Evolutionary conservation across 805 yeast species (phyloP).

Genomic region (Sugiyamaella marilandica): DNA sequence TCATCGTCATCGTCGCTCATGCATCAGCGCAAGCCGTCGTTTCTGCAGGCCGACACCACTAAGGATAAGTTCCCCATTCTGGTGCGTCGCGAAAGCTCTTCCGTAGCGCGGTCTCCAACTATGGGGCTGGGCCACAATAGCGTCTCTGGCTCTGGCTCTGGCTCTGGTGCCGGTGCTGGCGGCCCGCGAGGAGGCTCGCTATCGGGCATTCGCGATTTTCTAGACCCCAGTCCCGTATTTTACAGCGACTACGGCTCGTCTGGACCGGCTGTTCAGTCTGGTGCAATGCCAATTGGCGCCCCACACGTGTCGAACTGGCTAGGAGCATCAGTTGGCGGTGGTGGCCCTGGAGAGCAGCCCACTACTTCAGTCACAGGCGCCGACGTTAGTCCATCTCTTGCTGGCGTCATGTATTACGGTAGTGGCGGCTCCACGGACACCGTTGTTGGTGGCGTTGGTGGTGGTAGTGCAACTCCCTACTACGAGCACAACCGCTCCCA

Average conservation of each 20-base stretch:
- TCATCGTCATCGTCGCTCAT: not conserved
- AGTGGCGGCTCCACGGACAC: not conserved
- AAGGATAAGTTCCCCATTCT: constrained; percentile 33
- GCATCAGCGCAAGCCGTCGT: constrained; percentile 14
- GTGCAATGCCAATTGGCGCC: no score
- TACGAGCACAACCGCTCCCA: no score
- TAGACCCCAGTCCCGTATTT: constrained; percentile 1
- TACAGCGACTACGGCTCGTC: not conserved
- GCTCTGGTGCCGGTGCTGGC: no score
- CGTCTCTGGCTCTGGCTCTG: not conserved
- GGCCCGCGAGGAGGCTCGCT: not conserved
- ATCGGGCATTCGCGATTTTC: constrained; percentile 3
- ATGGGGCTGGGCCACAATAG: not conserved
- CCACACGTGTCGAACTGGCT: not conserved
- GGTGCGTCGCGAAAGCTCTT: constrained; percentile 28
- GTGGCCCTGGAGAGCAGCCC: no score
- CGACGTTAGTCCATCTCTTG: not conserved
- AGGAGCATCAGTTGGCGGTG: not conserved
- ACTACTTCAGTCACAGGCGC: no score
- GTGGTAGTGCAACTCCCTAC: not conserved
- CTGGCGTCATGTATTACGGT: constrained; percentile 2
- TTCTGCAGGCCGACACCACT: constrained; percentile 30
- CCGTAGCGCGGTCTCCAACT: constrained; percentile 1
- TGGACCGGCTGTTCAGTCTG: not conserved
- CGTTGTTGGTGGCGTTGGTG: not conserved